Evolutionary conservation across 768 basidiomycete genomes (phyloP).

Genomic region (Paxillus involutus): DNA sequence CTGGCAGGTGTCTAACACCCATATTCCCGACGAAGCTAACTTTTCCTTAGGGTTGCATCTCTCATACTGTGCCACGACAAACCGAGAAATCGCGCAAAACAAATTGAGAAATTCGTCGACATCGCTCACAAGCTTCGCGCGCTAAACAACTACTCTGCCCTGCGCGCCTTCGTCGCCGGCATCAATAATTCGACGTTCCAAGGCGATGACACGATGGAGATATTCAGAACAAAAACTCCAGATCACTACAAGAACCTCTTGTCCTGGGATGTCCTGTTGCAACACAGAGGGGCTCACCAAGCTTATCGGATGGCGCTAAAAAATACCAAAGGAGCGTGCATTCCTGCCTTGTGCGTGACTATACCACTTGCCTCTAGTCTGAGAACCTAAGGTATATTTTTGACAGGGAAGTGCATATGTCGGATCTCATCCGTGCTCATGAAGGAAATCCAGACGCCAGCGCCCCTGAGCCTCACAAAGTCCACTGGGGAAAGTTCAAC

Average conservation of each 20-base stretch:
- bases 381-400: conserved; percentile 9
- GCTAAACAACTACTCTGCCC: conserved; percentile 89
- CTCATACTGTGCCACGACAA: conserved; percentile 88
- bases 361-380: neutral
- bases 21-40: conserved; percentile 1
- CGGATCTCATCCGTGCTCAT: conserved; percentile 84
- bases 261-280: conserved; percentile 84
- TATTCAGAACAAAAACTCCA: conserved; percentile 64
- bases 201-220: conserved; percentile 74
- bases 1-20: conserved; percentile 51
- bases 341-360: conserved; percentile 74
- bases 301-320: conserved; percentile 89
- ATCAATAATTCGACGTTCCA: conserved; percentile 82
- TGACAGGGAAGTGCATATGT: conserved; percentile 85
- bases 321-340: conserved; percentile 82
- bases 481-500: conserved; percentile 96
- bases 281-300: conserved; percentile 78
- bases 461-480: conserved; percentile 61
- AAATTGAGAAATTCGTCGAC: conserved; percentile 88
- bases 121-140: conserved; percentile 79
- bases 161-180: conserved; percentile 92
- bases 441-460: conserved; percentile 80
- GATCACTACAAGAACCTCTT: conserved; percentile 74
- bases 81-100: conserved; percentile 67
- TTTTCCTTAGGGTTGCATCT: conserved; percentile 74